Percentiles rank a stretch among this genome's conserved stretches.
Conservation (phyloP, 2,329 filamentous ascomycete species). For the Xylaria sp. region DNA sequence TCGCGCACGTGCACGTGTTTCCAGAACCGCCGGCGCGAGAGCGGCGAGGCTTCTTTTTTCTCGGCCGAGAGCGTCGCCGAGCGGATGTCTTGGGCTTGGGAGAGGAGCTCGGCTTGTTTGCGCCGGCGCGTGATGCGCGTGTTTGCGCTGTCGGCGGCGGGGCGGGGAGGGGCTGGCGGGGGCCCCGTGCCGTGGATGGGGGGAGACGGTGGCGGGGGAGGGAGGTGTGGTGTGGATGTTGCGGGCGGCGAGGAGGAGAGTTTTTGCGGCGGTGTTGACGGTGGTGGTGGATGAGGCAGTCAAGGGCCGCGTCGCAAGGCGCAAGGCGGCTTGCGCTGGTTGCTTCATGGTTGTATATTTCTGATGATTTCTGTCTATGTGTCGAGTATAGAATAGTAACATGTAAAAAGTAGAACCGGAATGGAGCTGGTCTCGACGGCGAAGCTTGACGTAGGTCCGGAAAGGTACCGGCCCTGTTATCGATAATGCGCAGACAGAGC, state of each 20-base stretch:
- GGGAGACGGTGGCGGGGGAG: slow-evolving; percentile 43
- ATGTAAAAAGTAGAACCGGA: too few relatives aligned
- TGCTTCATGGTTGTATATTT: slow-evolving; percentile 36
- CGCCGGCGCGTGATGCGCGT: slow-evolving; percentile 45
- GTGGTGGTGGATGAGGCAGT: slow-evolving; percentile 20
- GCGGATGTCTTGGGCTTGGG: slow-evolving; percentile 46
- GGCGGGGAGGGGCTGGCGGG: slow-evolving; percentile 51
- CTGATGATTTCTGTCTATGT: background rate
- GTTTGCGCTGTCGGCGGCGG: slow-evolving; percentile 35
- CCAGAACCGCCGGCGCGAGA: slow-evolving; percentile 77
- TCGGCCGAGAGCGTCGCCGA: slow-evolving; percentile 23
- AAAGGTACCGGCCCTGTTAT: background rate
- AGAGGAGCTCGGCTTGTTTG: slow-evolving; percentile 51
- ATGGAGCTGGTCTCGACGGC: too few relatives aligned
- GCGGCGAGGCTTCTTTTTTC: slow-evolving; percentile 13
- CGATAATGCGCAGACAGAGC: background rate
- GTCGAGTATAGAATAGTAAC: too few relatives aligned
- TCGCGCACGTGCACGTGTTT: slow-evolving; percentile 70
- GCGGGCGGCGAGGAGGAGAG: slow-evolving; percentile 25
- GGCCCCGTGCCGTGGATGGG: slow-evolving; percentile 54
- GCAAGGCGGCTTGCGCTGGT: slow-evolving; percentile 37
- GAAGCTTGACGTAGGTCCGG: background rate
- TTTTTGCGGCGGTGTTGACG: background rate
- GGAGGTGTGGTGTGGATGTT: slow-evolving; percentile 32
- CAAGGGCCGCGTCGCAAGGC: slow-evolving; percentile 30